Evolutionary conservation across 2,329 filamentous ascomycete genomes (phyloP).

Genomic region (Aspergillus amoenus): DNA sequence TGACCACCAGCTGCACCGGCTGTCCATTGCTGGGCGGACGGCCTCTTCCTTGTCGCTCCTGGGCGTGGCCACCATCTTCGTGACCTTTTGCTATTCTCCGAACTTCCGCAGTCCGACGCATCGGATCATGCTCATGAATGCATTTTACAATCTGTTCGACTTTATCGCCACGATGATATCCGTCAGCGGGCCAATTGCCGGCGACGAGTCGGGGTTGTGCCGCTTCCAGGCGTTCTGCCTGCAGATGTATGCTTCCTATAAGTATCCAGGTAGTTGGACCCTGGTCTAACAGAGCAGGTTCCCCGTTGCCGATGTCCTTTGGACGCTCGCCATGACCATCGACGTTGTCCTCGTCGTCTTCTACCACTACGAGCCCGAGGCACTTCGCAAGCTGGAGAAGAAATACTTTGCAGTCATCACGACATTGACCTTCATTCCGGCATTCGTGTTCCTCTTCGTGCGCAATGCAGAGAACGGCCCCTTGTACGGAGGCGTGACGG

Average conservation of each 20-base stretch:
- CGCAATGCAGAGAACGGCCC: slow-evolving; percentile 30
- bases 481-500: slow-evolving; percentile 38
- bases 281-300: slow-evolving; percentile 27
- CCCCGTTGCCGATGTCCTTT: slow-evolving; percentile 38
- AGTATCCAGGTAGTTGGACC: not conserved
- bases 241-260: slow-evolving; percentile 31
- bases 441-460: slow-evolving; percentile 36
- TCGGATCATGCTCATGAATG: slow-evolving; percentile 40
- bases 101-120: slow-evolving; percentile 42
- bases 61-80: slow-evolving; percentile 36
- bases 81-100: slow-evolving; percentile 30
- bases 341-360: slow-evolving; percentile 40
- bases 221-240: slow-evolving; percentile 41
- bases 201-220: slow-evolving; percentile 34
- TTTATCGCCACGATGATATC: slow-evolving; percentile 42
- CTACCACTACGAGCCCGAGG: slow-evolving; percentile 32
- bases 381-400: slow-evolving; percentile 32
- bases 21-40: slow-evolving; percentile 32
- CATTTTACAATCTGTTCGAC: slow-evolving; percentile 39
- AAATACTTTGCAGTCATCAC: slow-evolving; percentile 33
- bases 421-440: slow-evolving; percentile 33
- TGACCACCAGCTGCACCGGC: slow-evolving; percentile 22
- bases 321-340: slow-evolving; percentile 39
- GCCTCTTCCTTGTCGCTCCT: slow-evolving; percentile 33
- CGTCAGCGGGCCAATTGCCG: slow-evolving; percentile 35